Evolutionary conservation across 2,329 filamentous ascomycete genomes (phyloP).

Genomic region (Pestalotiopsis sp.): DNA sequence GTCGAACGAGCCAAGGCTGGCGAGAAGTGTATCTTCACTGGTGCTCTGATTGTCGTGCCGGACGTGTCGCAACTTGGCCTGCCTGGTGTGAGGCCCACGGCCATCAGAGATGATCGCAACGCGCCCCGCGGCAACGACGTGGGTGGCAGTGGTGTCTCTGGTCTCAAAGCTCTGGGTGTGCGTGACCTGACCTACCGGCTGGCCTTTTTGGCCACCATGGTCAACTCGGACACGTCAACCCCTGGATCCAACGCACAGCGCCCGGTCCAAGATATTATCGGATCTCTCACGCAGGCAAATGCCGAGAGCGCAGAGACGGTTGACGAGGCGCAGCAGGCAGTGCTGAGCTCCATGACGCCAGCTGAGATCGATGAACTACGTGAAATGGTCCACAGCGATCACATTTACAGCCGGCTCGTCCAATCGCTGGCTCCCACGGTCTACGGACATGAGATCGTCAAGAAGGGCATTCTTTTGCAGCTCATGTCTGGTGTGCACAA

Average conservation of each 20-base stretch:
- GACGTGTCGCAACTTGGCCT: slow-evolving; percentile 94
- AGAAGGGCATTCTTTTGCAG: slow-evolving; percentile 93
- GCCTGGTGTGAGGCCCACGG: slow-evolving; percentile 80
- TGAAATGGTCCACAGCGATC: slow-evolving; percentile 90
- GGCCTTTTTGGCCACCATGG: slow-evolving; percentile 97
- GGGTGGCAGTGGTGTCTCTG: slow-evolving; percentile 82
- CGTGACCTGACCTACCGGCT: slow-evolving; percentile 93
- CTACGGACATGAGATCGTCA: slow-evolving; percentile 95
- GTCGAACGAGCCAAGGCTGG: slow-evolving; percentile 96
- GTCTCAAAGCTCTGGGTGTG: slow-evolving; percentile 89
- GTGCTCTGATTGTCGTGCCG: slow-evolving; percentile 92
- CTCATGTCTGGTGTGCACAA: slow-evolving; percentile 96
- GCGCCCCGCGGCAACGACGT: slow-evolving; percentile 74
- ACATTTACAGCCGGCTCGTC: slow-evolving; percentile 91
- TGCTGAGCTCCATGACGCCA: slow-evolving; percentile 81
- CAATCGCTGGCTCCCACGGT: slow-evolving; percentile 96
- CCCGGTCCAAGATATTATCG: slow-evolving; percentile 82
- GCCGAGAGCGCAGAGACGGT: slow-evolving; percentile 70
- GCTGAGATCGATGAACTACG: slow-evolving; percentile 90
- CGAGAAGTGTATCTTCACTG: slow-evolving; percentile 97
- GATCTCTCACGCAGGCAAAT: slow-evolving; percentile 75
- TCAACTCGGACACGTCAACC: slow-evolving; percentile 83
- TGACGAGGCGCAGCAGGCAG: slow-evolving; percentile 85
- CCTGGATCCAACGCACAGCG: slow-evolving; percentile 75
- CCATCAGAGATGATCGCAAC: slow-evolving; percentile 75